These are phyloP conservation scores for Monascus purpureus DNA, from an alignment of 495 filamentous ascomycete genomes.

Conservation along the genomic window DNA sequence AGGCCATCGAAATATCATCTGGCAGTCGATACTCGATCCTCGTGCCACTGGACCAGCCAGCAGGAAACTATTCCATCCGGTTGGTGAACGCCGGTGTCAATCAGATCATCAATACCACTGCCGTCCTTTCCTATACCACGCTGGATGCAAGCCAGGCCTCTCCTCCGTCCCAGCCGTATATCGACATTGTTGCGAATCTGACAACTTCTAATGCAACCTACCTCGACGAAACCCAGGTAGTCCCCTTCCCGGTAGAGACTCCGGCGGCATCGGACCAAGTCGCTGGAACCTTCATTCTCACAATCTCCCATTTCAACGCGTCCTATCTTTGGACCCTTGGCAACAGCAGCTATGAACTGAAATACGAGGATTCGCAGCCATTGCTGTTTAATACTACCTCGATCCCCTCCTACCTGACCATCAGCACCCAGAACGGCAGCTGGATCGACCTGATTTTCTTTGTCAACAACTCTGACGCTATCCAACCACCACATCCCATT, in stretches of 20 bases:
- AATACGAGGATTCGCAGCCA: conserved; percentile 25
- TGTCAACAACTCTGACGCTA: conserved; percentile 11
- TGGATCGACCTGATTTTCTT: conserved; percentile 47
- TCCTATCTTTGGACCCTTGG: conserved; percentile 37
- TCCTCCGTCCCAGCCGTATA: conserved; percentile 19
- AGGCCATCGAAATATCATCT: conserved; percentile 18
- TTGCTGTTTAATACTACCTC: conserved; percentile 32
- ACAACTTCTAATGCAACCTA: conserved; percentile 21
- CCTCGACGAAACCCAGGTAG: conserved; percentile 19
- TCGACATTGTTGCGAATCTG: conserved; percentile 22
- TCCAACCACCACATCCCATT: conserved; percentile 38
- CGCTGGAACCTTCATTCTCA: conserved; percentile 23
- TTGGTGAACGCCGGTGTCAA: conserved; percentile 15
- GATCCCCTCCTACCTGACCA: conserved; percentile 25
- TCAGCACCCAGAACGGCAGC: conserved; percentile 35
- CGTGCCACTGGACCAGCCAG: conserved; percentile 18
- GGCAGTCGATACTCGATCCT: conserved; percentile 25
- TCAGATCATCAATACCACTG: conserved; percentile 24
- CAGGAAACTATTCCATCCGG: conserved; percentile 25
- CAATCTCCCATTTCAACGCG: conserved; percentile 20
- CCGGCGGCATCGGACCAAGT: conserved; percentile 25
- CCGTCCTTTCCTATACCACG: conserved; percentile 13
- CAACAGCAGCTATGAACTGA: conserved; percentile 17
- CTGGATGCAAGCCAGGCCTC: neutral
- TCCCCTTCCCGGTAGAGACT: conserved; percentile 26